These are phyloP conservation scores for Alternaria panax DNA, from an alignment of 2,329 filamentous ascomycete species.

Conservation along the genomic window DNA sequence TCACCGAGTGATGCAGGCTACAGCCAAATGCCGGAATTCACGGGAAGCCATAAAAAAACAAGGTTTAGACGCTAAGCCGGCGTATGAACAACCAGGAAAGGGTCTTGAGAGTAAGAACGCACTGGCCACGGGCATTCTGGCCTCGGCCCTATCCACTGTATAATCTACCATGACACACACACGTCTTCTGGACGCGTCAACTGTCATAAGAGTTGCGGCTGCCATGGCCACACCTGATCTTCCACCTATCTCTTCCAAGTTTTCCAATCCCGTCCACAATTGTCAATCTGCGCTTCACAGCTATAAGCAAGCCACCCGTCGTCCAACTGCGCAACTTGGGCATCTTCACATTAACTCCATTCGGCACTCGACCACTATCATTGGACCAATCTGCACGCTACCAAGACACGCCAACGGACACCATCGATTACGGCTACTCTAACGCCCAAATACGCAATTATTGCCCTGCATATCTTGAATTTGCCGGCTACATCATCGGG, in stretches of 20 bases:
- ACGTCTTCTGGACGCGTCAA: constrained; percentile 16
- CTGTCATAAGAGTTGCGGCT: constrained; percentile 12
- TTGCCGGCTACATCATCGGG: constrained; percentile 40
- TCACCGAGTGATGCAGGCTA: constrained; percentile 4
- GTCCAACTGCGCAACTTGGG: constrained; percentile 3
- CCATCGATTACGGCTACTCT: constrained; percentile 28
- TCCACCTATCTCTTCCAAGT: background rate
- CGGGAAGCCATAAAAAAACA: constrained; percentile 6
- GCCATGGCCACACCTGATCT: constrained; percentile 5
- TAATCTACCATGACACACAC: constrained; percentile 19
- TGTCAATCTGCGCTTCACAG: constrained; percentile 1
- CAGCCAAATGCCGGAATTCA: constrained; percentile 7
- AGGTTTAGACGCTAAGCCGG: constrained; percentile 11
- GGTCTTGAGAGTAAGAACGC: constrained; percentile 15
- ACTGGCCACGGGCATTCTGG: constrained; percentile 13
- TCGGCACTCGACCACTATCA: constrained; percentile 14
- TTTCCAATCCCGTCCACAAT: background rate
- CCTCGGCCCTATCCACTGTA: constrained; percentile 14
- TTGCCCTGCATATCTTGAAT: constrained; percentile 33
- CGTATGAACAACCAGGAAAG: constrained; percentile 12
- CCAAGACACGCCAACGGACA: constrained; percentile 33
- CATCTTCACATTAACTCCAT: constrained; percentile 7
- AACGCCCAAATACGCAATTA: constrained; percentile 27
- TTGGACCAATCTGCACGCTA: constrained; percentile 27
- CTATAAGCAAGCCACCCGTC: constrained; percentile 9